Conservation (phyloP, 78 protist species). For the Dictyostelium brefeldianum region DNA sequence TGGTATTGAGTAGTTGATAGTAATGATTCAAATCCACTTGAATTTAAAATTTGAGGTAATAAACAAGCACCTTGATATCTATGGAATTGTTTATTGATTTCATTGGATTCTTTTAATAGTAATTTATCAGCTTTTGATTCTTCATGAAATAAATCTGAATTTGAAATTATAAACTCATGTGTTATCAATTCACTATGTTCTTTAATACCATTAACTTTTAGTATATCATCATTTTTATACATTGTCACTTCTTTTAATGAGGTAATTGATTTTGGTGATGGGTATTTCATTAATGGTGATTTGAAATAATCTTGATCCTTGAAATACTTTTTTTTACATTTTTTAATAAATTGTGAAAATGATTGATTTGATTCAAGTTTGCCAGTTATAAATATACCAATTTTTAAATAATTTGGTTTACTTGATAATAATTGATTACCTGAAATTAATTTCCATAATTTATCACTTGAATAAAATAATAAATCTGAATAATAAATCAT, state of each 20-base stretch:
- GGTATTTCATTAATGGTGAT: neutral
- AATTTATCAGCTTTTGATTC: neutral
- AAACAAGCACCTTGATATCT: neutral
- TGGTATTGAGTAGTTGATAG: neutral
- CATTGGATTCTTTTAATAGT: neutral
- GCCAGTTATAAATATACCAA: constrained; percentile 9
- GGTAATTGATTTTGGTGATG: neutral
- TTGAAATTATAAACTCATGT: neutral
- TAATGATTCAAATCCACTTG: constrained; percentile 4
- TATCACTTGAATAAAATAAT: neutral
- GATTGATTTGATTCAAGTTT: constrained; percentile 5
- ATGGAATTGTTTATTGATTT: neutral
- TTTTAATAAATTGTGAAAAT: neutral
- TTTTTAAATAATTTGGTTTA: neutral
- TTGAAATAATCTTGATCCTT: neutral
- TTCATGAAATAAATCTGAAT: neutral
- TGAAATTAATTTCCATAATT: constrained; percentile 18
- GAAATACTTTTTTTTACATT: constrained; percentile 3
- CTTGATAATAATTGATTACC: neutral
- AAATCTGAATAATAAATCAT: constrained; percentile 16
- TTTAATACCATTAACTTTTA: neutral
- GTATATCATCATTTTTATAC: neutral
- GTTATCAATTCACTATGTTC: too few species aligned
- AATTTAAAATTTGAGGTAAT: neutral
- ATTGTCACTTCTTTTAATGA: neutral